Base-by-base conservation (phyloP, 495 filamentous ascomycete genomes). In the Aspergillus ellipticus region DNA sequence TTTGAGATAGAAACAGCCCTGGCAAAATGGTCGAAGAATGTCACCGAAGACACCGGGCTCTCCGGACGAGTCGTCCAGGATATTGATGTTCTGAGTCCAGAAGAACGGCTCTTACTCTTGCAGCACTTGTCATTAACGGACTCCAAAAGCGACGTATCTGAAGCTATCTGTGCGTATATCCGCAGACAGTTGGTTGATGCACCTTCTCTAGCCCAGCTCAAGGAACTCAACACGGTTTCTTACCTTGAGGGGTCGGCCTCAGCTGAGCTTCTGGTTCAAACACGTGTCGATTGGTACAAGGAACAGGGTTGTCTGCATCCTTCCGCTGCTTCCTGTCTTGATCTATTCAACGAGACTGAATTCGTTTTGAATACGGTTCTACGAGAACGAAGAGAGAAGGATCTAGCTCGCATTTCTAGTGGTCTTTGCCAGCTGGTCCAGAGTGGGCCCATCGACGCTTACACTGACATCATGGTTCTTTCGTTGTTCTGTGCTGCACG, bases 401-500 rank as follows among this genome's bases (percentile, higher is more conserved):
- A 72, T 21, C 74, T 82, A 9, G 69, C 71, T 17, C 55, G 46
- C 17, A 68, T 84, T 22, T 74, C 73, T 3, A 52, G 58, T 5
- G 67, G 65, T 0, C 51, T 82, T 8, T 67, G 70, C 19, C 49
- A 61, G 7, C 59, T 82, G 11, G 45, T 77, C 0, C 59, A 71
- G 42, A 63, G 65, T 21, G 68, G 68, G n/a, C 53, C 58, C 0
- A 65, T 83, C 53, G 71, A 84, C 63, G 65, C 76, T 6, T 66
- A 74, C 39, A 67, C 67, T 0, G 82, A 85, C 53, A 76, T 84
- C 45, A 58, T 83, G 42, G 71, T 76, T 0, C 70, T 85, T 19
- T 70, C 78, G 3, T 52, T 85, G 29, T 84, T 85, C 55, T 84
- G 78, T 51, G 76, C 82, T 6, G 76, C 79, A 10, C 67, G 81